phyloP scores from a whole-genome alignment of 768 basidiomycete species.

The Chalciporus sphaerocephalus region DNA sequence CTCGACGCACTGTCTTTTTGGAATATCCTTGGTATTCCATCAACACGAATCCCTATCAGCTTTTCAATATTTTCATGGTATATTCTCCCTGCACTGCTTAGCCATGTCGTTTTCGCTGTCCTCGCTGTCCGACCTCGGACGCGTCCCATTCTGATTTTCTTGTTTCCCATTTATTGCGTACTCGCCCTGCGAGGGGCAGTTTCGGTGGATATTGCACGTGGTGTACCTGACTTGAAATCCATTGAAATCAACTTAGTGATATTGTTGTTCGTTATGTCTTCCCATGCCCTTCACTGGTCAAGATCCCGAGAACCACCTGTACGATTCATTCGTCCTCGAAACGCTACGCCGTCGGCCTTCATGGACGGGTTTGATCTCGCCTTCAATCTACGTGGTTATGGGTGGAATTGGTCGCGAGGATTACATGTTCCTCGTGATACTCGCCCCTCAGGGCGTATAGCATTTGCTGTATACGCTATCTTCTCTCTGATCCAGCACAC shows the following conservation, averaged over 20 bases:
- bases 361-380: slow-evolving; percentile 47
- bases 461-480: slow-evolving; percentile 37
- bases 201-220: slow-evolving; percentile 12
- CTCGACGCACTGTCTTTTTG: not conserved
- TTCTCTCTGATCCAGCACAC: slow-evolving; percentile 33
- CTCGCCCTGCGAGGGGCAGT: slow-evolving; percentile 37
- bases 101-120: slow-evolving; percentile 45
- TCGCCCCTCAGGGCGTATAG: slow-evolving; percentile 34
- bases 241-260: slow-evolving; percentile 12
- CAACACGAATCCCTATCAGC: slow-evolving; percentile 27
- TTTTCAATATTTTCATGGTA: slow-evolving; percentile 31
- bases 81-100: slow-evolving; percentile 40
- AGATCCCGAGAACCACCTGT: slow-evolving; percentile 9
- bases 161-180: slow-evolving; percentile 45
- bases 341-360: not conserved
- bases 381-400: slow-evolving; percentile 51
- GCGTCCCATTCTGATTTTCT: slow-evolving; percentile 38
- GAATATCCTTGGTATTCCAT: slow-evolving; percentile 5
- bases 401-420: slow-evolving; percentile 55
- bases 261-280: slow-evolving; percentile 8
- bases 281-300: slow-evolving; percentile 19
- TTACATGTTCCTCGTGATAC: slow-evolving; percentile 33
- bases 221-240: not conserved
- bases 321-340: slow-evolving; percentile 10
- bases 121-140: slow-evolving; percentile 48